Percentiles rank a stretch among this genome's conserved stretches.
Conservation (phyloP, 495 filamentous ascomycete species). For the Beverwykella pulmonaria region DNA sequence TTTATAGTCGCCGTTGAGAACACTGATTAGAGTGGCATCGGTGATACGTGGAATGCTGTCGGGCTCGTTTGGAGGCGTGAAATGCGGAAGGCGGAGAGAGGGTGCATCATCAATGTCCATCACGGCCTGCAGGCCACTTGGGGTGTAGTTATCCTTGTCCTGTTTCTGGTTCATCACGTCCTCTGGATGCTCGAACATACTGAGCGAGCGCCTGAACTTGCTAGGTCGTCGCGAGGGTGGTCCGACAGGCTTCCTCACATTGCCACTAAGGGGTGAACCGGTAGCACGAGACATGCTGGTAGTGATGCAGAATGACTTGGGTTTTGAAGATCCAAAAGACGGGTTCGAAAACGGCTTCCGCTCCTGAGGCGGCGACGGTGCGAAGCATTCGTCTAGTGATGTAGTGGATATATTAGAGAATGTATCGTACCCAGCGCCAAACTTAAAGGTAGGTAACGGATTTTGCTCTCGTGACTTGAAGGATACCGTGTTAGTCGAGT, state of each 20-base stretch:
- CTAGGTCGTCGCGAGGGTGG: slow-evolving; percentile 75
- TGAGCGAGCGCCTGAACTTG: slow-evolving; percentile 87
- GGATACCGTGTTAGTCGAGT: slow-evolving; percentile 56
- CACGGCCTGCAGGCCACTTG: slow-evolving; percentile 64
- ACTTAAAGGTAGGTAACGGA: slow-evolving; percentile 73
- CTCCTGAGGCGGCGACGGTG: slow-evolving; percentile 75
- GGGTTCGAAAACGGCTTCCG: slow-evolving; percentile 60
- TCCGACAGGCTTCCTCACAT: slow-evolving; percentile 71
- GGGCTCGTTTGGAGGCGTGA: slow-evolving; percentile 75
- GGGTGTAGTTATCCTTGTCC: slow-evolving; percentile 58
- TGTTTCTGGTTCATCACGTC: slow-evolving; percentile 76
- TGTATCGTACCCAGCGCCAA: slow-evolving; percentile 63
- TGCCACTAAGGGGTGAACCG: slow-evolving; percentile 71
- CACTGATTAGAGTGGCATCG: slow-evolving; percentile 72
- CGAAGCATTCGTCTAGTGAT: slow-evolving; percentile 77
- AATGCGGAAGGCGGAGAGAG: slow-evolving; percentile 77
- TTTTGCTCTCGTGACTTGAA: slow-evolving; percentile 49
- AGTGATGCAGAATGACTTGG: slow-evolving; percentile 61
- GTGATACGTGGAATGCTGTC: slow-evolving; percentile 87
- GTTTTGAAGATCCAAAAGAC: slow-evolving; percentile 57
- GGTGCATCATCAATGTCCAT: slow-evolving; percentile 75
- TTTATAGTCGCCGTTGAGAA: slow-evolving; percentile 85
- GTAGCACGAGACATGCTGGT: slow-evolving; percentile 58
- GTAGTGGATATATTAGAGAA: slow-evolving; percentile 59
- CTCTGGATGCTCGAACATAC: slow-evolving; percentile 93